Base-by-base conservation (phyloP, 164 flowering plant species). In the Berberis thunbergii region DNA sequence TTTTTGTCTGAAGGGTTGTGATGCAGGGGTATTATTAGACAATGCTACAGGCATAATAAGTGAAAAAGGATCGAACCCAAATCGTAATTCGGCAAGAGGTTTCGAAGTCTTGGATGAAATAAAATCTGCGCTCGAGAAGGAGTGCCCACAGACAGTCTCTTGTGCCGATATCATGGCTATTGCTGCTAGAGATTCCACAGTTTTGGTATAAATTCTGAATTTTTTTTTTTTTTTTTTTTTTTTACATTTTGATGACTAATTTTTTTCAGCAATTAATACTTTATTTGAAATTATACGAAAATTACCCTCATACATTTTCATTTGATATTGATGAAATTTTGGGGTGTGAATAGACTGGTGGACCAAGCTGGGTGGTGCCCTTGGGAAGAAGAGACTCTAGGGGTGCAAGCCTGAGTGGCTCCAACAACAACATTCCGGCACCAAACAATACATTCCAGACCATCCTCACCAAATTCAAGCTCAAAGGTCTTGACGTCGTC, bases 381-480 rank as follows among this genome's bases (percentile, higher is more conserved):
- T 64, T 95, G 56, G 99, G 99, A 68, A 87, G 99, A 71, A 95
- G 87, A 70, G 99, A 95, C 72, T 74, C 97, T 0, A 83, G 60
- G 70, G 78, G 74, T 26, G 97, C 99, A 62, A 95, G 99, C 75
- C 67, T 95, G 78, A 84, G 89, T 69, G 97, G 93, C 54, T 87
- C 99, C 38, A 94, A 94, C 84, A 74, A 81, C 69, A 72, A 87
- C 73, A 89, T 94, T 75, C 99, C 99, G 55, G 93, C 97, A 65
- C 97, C 95, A 65, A 94, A 86, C 86, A 87, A 81, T 80, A 95
- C 97, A 4, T 86, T 95, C 71, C 90, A 80, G 45, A 85, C 97
- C 64, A 84, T 95, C 66, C 85, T 89, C 69, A 81, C 91, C 13
- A 87, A 84, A 75, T 95, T 87, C 86, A 84, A 86, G 78, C 72